Conservation (phyloP, 2,329 filamentous ascomycete species). For the Plectosphaerella plurivora region DNA sequence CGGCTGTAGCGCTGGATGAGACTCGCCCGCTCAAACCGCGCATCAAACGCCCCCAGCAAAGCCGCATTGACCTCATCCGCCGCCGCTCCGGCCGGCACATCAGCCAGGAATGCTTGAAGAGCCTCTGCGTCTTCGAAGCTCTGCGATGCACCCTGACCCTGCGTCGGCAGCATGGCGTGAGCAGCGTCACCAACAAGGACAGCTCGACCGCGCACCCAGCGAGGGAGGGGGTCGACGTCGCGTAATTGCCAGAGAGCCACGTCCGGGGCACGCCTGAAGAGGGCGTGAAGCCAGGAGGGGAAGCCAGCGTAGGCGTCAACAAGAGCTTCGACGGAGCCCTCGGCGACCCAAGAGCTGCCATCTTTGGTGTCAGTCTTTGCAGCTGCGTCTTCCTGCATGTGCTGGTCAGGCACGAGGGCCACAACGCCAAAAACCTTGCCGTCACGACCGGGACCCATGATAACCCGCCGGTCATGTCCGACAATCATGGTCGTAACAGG, state of each 20-base stretch:
- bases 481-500: conserved; percentile 41
- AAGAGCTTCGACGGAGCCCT: conserved; percentile 28
- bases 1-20: conserved; percentile 37
- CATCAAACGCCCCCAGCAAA: conserved; percentile 18
- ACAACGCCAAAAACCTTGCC: conserved; percentile 36
- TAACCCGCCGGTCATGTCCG: conserved; percentile 32
- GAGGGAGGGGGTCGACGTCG: conserved; percentile 34
- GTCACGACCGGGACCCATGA: conserved; percentile 39
- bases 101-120: conserved; percentile 22
- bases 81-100: conserved; percentile 10
- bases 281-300: conserved; percentile 30
- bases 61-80: conserved; percentile 15
- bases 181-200: conserved; percentile 17
- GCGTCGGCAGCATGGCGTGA: conserved; percentile 28
- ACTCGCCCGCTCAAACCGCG: conserved; percentile 29
- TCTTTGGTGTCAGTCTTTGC: conserved; percentile 13
- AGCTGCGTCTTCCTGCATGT: conserved; percentile 24
- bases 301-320: conserved; percentile 34
- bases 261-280: conserved; percentile 24
- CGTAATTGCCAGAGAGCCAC: conserved; percentile 39
- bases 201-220: conserved; percentile 19
- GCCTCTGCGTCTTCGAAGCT: conserved; percentile 36
- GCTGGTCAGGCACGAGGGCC: conserved; percentile 36
- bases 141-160: conserved; percentile 36
- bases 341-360: conserved; percentile 33